Conservation (phyloP, 768 basidiomycete species). For the Scleroderma bovista region DNA sequence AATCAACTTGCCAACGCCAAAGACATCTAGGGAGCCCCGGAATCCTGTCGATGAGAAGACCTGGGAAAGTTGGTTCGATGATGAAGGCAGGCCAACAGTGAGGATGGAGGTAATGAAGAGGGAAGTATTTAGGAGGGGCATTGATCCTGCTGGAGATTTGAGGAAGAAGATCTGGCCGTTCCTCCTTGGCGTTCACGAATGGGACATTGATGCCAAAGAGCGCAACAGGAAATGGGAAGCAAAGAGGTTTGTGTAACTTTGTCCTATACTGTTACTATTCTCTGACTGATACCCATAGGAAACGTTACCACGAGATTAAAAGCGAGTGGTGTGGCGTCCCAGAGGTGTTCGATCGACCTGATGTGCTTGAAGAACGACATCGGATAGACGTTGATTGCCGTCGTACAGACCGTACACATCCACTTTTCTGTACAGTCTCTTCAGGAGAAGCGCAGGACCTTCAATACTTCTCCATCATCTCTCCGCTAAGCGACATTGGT, state of each 20-base stretch:
- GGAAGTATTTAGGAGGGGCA: conserved; percentile 75
- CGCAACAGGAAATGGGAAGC: conserved; percentile 55
- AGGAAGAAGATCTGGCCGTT: conserved; percentile 88
- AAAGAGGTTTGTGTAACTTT: conserved; percentile 45
- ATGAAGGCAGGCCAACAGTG: conserved; percentile 62
- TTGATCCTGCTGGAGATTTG: conserved; percentile 46
- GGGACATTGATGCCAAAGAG: conserved; percentile 64
- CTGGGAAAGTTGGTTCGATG: conserved; percentile 78
- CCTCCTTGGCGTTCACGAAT: conserved; percentile 76
- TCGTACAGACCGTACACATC: conserved; percentile 91
- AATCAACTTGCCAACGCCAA: conserved; percentile 75
- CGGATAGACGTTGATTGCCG: conserved; percentile 96
- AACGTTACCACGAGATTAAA: conserved; percentile 66
- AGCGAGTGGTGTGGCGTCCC: conserved; percentile 78
- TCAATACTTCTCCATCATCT: conserved; percentile 64
- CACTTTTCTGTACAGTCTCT: conserved; percentile 62
- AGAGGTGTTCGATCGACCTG: conserved; percentile 74
- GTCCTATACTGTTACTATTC: neutral
- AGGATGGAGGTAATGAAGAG: conserved; percentile 63
- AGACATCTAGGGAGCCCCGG: conserved; percentile 72
- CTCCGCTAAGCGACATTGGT: conserved; percentile 69
- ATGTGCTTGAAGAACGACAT: conserved; percentile 86
- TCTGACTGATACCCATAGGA: conserved; percentile 35
- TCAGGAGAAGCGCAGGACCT: conserved; percentile 38
- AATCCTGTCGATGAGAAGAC: conserved; percentile 69